phyloP scores from a whole-genome alignment of 805 yeast genomes.

The Cyberlindnera americana region DNA sequence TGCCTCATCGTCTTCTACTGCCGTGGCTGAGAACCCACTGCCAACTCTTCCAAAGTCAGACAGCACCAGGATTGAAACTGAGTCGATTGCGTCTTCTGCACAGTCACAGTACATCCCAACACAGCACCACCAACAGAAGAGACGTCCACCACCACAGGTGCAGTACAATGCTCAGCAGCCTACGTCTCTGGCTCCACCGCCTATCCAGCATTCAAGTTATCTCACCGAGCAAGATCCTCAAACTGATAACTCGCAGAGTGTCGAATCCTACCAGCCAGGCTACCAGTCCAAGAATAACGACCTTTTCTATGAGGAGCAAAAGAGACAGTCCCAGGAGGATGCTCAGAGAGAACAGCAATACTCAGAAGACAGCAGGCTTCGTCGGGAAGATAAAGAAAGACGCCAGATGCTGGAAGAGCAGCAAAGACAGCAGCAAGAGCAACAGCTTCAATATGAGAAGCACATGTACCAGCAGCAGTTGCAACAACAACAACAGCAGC shows the following conservation, averaged over 20 bases:
- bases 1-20: slow-evolving; percentile 12
- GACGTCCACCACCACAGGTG: slow-evolving; percentile 26
- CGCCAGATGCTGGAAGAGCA: background rate
- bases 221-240: background rate
- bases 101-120: slow-evolving; percentile 15
- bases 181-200: slow-evolving; percentile 15
- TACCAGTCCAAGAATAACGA: background rate
- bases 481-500: slow-evolving; percentile 1
- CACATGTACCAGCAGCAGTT: no score
- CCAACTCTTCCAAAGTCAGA: slow-evolving; percentile 9
- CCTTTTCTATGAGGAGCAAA: slow-evolving; percentile 1
- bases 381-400: slow-evolving; percentile 14
- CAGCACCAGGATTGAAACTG: slow-evolving; percentile 1
- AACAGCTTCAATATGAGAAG: slow-evolving; percentile 15
- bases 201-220: slow-evolving; percentile 7
- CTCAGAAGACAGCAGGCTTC: slow-evolving; percentile 20
- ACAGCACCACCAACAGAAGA: slow-evolving; percentile 18
- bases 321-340: no score
- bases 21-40: slow-evolving; percentile 3
- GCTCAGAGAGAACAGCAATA: slow-evolving; percentile 4
- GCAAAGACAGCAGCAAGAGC: slow-evolving; percentile 4
- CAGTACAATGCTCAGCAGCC: slow-evolving; percentile 8
- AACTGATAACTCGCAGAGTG: background rate
- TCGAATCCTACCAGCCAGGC: background rate
- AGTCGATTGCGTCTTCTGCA: slow-evolving; percentile 1